Evolutionary conservation across 257 asterid species (phyloP), one percentile per base, ranked within the genome.

Genomic region (Nicotiana knightiana): DNA sequence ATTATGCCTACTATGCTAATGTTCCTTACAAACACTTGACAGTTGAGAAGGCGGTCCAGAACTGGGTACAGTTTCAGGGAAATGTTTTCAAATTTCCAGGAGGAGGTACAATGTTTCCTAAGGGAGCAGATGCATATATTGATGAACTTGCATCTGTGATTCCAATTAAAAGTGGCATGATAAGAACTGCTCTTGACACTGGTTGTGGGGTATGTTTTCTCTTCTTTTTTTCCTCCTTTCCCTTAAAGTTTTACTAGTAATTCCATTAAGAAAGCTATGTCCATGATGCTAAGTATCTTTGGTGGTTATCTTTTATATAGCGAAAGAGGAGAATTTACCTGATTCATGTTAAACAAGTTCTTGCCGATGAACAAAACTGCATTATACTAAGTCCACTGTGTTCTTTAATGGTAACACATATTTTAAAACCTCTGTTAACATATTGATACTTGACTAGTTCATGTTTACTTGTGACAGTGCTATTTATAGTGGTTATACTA

Each of bases 41-140:
- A 11, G 97, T 95, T 66, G 98, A 95, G 90, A 95, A 95, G 89
- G 97, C 97, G 33, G 84, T 46, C 30, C 98, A 95, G 85, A 89
- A 93, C 82, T 95, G 98, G 98, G 95, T 95, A 65, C 87, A 93
- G 70, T 95, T 64, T 88, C 91, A 91, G 88, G 97, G 98, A 24
- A 90, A 92, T 57, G 94, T 92, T 48, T 92, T 95, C 86, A 95
- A 91, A 80, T 95, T 95, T 85, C 98, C 98, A 1, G 98, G 98
- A 83, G 98, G 98, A 35, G 98, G 98, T 86, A 95, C 98, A 0
- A 93, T 93, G 98, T 95, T 95, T 83, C 98, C 98, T 78, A 92
- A 90, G 58, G 98, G 98, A 77, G 98, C 98, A 7, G 95, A 95
- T 85, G 94, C 94, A 2, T 95, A 95, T 81, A 93, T 95, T 6